Base-by-base conservation (phyloP, 176 grass and related monocot species). In the Triticum urartu region DNA sequence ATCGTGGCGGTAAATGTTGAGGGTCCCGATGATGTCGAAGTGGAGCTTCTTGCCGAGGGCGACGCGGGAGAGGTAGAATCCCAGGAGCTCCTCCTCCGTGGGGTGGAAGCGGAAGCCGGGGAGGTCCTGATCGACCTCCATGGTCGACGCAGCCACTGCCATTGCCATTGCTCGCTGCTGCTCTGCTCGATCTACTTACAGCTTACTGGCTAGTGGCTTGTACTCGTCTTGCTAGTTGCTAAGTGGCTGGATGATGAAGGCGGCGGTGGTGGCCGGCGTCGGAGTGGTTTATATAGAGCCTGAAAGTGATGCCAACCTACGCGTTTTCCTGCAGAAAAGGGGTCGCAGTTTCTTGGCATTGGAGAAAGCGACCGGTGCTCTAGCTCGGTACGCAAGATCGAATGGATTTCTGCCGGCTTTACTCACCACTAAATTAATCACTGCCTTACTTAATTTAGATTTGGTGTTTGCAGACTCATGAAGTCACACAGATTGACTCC, bases 51-150 rank as follows among this genome's bases (percentile, higher is more conserved):
- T 87, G 69, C 95, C 93, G 1, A 79, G 79, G 14, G 64, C 91
- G 21, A 91, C 73, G 24, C 54, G 66, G 48, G 85, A 72, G 54
- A 98, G 93, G 86, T 98, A 98, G 89, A 93, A 98, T 58, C 85
- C 86, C 3, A 98, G 85, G 64, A 98, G 95, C 88, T 98, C 95
- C 72, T 95, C 91, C 72, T 98, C 95, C 3, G 95, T 98, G 9
- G 95, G 95, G 64, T 98, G 93, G 85, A 98, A 98, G 33, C 95
- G 83, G 83, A 98, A 98, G 3, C 95, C 95, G 0, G 95, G 95
- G 35, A 98, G 93, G 17, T 98, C 89, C 38, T 87, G 83, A 34
- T 91, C 91, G 1, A 64, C 7, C 4, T 87, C 88, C 68, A 84
- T 81, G 84, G 89, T 79, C 72, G 79, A 11, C 62, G 7, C 69